Percentiles rank a stretch among this genome's conserved stretches.
These are phyloP conservation scores for Eucalyptus erythrocorys DNA, from an alignment of 345 rosid species.

Conservation along the genomic window DNA sequence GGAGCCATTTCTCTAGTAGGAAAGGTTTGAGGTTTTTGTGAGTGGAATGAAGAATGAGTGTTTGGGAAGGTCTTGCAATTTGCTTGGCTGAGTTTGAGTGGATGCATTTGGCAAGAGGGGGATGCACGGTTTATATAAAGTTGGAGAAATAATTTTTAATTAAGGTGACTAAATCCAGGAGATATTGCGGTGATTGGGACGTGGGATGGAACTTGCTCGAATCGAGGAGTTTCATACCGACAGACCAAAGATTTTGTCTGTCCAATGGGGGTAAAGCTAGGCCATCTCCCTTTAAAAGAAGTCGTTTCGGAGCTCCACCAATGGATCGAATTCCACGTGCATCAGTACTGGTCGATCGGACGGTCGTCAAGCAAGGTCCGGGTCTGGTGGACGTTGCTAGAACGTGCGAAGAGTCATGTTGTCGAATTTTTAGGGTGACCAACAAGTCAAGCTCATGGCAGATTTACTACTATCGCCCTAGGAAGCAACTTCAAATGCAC, in stretches of 20 bases:
- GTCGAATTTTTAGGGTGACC: not conserved
- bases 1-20: not conserved
- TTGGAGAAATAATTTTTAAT: not conserved
- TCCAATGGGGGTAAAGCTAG: not conserved
- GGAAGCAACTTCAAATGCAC: not conserved
- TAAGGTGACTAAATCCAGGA: not conserved
- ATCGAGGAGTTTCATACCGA: not conserved
- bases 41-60: not conserved
- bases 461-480: not conserved
- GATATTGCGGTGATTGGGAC: not conserved
- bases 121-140: not conserved
- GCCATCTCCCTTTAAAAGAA: not conserved
- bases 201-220: not conserved
- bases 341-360: not conserved
- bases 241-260: not conserved
- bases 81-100: not conserved
- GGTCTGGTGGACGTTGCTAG: not conserved
- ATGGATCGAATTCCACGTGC: not conserved
- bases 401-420: not conserved
- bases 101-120: not conserved
- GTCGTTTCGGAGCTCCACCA: not conserved
- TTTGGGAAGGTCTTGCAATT: not conserved
- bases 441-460: not conserved
- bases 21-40: not conserved
- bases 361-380: not conserved